A percentile compares a stretch with the other conserved stretches of the same genome.
Conservation (phyloP, 495 filamentous ascomycete genomes). For the Penicillium arizonense region DNA sequence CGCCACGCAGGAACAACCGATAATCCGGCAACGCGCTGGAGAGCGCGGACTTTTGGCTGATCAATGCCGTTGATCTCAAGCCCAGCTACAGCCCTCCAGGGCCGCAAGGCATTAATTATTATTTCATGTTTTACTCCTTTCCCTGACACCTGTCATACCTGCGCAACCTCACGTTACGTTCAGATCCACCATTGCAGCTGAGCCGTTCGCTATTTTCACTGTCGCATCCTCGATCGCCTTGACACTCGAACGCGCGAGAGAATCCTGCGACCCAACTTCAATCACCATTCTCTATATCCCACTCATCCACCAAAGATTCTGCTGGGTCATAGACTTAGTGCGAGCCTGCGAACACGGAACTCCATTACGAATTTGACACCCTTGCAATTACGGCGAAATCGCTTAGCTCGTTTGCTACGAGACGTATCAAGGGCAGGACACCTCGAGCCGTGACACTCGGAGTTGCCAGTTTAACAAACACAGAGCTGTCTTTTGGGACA, state of each 20-base stretch:
- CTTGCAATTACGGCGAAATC: background rate
- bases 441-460: background rate
- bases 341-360: background rate
- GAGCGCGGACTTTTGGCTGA: constrained; percentile 35
- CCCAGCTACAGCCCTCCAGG: constrained; percentile 20
- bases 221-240: constrained; percentile 13
- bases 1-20: constrained; percentile 6
- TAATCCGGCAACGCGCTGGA: constrained; percentile 22
- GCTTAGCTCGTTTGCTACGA: background rate
- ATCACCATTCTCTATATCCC: background rate
- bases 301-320: background rate
- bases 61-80: constrained; percentile 28
- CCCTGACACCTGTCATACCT: background rate
- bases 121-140: constrained; percentile 8
- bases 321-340: background rate
- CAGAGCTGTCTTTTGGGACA: too few species aligned
- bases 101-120: constrained; percentile 22
- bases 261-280: background rate
- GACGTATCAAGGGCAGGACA: constrained; percentile 8
- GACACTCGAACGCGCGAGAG: constrained; percentile 5
- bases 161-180: background rate
- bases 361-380: background rate
- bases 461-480: too few species aligned
- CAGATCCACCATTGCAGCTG: background rate
- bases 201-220: background rate